These are phyloP conservation scores for Nepenthes gracilis DNA, from an alignment of 148 eudicot species.

Conservation along the genomic window DNA sequence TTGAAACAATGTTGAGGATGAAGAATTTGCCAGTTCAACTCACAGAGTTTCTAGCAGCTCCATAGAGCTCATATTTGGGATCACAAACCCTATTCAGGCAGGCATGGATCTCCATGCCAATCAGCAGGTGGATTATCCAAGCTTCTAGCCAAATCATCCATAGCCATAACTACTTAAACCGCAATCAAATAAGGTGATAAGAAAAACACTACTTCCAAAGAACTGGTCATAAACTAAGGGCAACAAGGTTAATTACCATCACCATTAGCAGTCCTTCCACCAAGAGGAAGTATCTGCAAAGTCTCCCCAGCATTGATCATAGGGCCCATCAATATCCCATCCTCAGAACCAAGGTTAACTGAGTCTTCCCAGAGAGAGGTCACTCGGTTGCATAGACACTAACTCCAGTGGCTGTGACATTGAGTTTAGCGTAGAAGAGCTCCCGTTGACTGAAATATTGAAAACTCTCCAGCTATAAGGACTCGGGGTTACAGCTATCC, in stretches of 20 bases:
- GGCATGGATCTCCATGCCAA: slow-evolving; percentile 92
- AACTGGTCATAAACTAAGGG: background rate
- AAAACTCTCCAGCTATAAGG: slow-evolving; percentile 87
- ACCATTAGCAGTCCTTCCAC: slow-evolving; percentile 33
- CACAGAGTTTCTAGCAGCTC: slow-evolving; percentile 48
- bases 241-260: slow-evolving; percentile 40
- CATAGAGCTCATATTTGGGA: slow-evolving; percentile 56
- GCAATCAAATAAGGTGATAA: background rate
- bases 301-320: slow-evolving; percentile 77
- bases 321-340: slow-evolving; percentile 53
- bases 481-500: slow-evolving; percentile 58
- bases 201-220: background rate
- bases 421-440: slow-evolving; percentile 32
- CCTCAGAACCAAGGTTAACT: slow-evolving; percentile 36
- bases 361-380: slow-evolving; percentile 55
- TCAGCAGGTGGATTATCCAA: slow-evolving; percentile 44
- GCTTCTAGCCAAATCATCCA: slow-evolving; percentile 36
- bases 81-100: slow-evolving; percentile 52
- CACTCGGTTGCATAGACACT: slow-evolving; percentile 46
- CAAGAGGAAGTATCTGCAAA: slow-evolving; percentile 42
- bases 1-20: background rate
- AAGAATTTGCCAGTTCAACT: slow-evolving; percentile 8
- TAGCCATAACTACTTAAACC: slow-evolving; percentile 29
- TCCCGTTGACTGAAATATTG: slow-evolving; percentile 43
- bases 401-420: slow-evolving; percentile 50